phyloP scores from a whole-genome alignment of 2,329 filamentous ascomycete species.

The Colletotrichum gigasporum region DNA sequence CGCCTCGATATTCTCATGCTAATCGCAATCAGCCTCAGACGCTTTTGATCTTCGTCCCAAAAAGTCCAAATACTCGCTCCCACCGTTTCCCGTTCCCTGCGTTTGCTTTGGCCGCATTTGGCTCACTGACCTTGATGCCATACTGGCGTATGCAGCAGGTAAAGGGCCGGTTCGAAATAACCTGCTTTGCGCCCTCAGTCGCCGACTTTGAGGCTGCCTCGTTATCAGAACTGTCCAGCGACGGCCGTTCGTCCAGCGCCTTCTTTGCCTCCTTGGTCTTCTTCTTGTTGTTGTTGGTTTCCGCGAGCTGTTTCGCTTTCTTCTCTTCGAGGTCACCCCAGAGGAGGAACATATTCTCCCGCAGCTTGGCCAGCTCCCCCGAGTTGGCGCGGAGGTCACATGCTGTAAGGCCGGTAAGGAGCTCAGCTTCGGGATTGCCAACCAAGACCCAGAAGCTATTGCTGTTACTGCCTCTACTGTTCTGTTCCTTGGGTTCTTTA shows the following conservation, averaged over 20 bases:
- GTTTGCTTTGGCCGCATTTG: constrained; percentile 52
- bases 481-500: constrained; percentile 43
- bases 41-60: constrained; percentile 66
- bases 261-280: constrained; percentile 6
- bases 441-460: constrained; percentile 73
- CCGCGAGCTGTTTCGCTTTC: constrained; percentile 54
- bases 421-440: constrained; percentile 62
- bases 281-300: constrained; percentile 38
- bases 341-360: constrained; percentile 77
- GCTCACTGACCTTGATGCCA: constrained; percentile 60
- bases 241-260: constrained; percentile 39
- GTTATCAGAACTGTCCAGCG: constrained; percentile 49
- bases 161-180: constrained; percentile 67
- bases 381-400: constrained; percentile 64
- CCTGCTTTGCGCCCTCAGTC: neutral
- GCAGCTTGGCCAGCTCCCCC: constrained; percentile 60
- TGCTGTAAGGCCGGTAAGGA: constrained; percentile 58
- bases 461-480: constrained; percentile 31
- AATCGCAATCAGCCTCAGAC: neutral
- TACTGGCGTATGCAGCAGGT: constrained; percentile 78
- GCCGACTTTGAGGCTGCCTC: constrained; percentile 31
- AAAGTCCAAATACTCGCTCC: constrained; percentile 71
- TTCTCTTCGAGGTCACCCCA: constrained; percentile 89
- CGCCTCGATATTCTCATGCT: neutral
- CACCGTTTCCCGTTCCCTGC: constrained; percentile 60